Percentiles rank a stretch among this genome's conserved stretches.
Conservation (phyloP, 164 flowering plant species). For the Macadamia integrifolia region DNA sequence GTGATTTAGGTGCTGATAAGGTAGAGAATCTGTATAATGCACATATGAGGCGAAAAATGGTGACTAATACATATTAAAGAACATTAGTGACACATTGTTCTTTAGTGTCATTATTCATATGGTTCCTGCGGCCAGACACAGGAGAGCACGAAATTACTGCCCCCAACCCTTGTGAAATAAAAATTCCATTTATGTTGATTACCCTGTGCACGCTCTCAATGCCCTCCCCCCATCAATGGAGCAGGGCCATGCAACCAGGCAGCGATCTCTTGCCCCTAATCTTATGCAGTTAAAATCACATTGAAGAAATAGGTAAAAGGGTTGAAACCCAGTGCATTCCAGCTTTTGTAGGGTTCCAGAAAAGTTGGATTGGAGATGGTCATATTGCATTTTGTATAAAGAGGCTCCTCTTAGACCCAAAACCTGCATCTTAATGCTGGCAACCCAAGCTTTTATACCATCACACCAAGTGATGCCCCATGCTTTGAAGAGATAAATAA, state of each 20-base stretch:
- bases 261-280: neutral
- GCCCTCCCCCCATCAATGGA: too few species aligned
- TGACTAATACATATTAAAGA: neutral
- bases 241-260: too few species aligned
- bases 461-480: neutral
- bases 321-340: neutral
- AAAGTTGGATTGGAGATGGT: neutral
- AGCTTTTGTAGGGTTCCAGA: neutral
- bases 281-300: neutral
- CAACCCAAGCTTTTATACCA: neutral
- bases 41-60: slow-evolving; percentile 2
- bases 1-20: slow-evolving; percentile 2
- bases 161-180: too few species aligned
- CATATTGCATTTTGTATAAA: neutral
- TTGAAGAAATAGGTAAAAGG: neutral
- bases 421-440: neutral
- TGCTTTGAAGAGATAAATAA: neutral
- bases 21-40: too few species aligned
- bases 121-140: too few species aligned
- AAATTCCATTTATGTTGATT: too few species aligned
- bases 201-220: too few species aligned
- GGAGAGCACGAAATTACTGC: too few species aligned
- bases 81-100: neutral
- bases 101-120: too few species aligned
- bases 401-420: neutral